These are phyloP conservation scores for Metarhizium album DNA, from an alignment of 2,329 filamentous ascomycete species.

Conservation along the genomic window DNA sequence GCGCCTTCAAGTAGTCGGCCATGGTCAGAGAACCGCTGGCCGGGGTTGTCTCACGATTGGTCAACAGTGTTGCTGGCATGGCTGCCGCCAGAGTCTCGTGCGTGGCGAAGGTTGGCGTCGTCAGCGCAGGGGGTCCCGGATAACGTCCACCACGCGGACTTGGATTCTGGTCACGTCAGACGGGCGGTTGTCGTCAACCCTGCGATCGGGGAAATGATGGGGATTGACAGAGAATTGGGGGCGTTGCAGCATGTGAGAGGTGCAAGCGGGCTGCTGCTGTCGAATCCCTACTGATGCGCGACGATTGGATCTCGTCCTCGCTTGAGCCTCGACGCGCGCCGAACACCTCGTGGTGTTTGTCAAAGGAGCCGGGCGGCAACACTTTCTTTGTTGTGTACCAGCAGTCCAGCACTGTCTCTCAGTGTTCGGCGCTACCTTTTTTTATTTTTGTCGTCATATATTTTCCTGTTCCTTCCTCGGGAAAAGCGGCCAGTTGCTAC, in stretches of 20 bases:
- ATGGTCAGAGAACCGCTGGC: conserved; percentile 16
- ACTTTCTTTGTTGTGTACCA: neutral
- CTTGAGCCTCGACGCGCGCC: neutral
- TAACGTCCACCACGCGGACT: neutral
- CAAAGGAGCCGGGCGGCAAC: neutral
- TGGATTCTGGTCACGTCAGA: neutral
- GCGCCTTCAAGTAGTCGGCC: conserved; percentile 20
- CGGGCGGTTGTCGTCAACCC: neutral
- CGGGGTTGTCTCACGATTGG: conserved; percentile 22
- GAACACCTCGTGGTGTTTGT: neutral
- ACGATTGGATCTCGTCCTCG: neutral
- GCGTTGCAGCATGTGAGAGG: conserved; percentile 1
- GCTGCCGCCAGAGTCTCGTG: conserved; percentile 5
- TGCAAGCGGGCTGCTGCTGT: neutral
- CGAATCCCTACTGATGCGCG: neutral
- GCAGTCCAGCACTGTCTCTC: neutral
- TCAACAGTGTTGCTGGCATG: conserved; percentile 21
- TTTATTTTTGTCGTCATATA: neutral
- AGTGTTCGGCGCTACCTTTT: neutral
- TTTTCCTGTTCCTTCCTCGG: neutral
- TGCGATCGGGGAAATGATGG: neutral
- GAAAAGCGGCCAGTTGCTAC: neutral
- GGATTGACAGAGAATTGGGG: neutral
- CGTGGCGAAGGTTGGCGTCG: conserved; percentile 3
- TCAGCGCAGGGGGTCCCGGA: neutral